Evolutionary conservation across 495 filamentous ascomycete species (phyloP), one percentile per base, ranked within the genome.

Genomic region (Penicillium paxilli): DNA sequence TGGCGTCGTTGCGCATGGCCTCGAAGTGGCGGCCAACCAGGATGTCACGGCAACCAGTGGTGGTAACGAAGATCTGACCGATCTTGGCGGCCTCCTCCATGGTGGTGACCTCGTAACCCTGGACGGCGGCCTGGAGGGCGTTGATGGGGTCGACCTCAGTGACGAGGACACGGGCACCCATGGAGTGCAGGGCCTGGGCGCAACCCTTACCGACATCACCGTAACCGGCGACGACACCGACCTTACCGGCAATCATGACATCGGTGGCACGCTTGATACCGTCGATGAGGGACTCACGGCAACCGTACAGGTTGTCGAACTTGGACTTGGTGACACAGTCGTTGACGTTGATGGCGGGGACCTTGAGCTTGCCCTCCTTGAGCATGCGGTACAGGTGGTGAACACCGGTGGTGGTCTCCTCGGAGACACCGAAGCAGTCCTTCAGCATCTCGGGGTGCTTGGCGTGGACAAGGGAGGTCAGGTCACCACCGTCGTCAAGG

Each of bases 221-320:
- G 81, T 87, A 98, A 70, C 94, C 94, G 62, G 94, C 94, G 64
- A 98, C 95, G 58, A 98, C 91, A 49, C 86, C 93, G 60, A 97
- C 84, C 87, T 98, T 98, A 70, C 94, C 95, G 65, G 95, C 94
- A 82, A 98, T 91, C 94, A 98, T 98, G 74, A 98, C 94, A 82
- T 98, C 94, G 70, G 94, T 98, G 52, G 94, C 94, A 79, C 94
- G 93, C 88, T 98, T 98, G 85, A 98, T 98, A 76, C 94, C 94
- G 75, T 98, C 94, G 59, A 98, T 87, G 68, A 98, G 86, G 54
- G 94, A 97, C 82, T 98, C 94, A 71, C 91, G 87, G 90, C 94
- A 98, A 62, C 95, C 95, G 83, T 98, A 98, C 52, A 98, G 82
- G 84, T 98, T 98, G 85, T 98, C 94, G 74, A 98, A 98, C 83